Evolutionary conservation across 2,329 filamentous ascomycete genomes (phyloP).

Genomic region (Emmonsiellopsis sp.): DNA sequence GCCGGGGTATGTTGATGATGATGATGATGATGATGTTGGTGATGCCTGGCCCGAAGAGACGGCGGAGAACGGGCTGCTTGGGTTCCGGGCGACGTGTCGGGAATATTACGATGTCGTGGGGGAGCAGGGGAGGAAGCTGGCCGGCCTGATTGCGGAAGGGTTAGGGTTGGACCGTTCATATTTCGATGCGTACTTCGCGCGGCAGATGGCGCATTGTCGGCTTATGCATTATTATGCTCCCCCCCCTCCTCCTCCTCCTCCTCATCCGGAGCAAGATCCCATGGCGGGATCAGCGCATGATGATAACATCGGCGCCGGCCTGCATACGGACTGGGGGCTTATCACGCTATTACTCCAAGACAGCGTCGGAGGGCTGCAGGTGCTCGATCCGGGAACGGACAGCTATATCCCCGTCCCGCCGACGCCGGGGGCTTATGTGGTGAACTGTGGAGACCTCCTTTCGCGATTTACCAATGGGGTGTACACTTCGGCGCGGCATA

Average conservation of each 20-base stretch:
- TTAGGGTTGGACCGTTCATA: not conserved
- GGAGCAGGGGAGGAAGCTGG: not conserved
- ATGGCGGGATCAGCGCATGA: not conserved
- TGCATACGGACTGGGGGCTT: constrained; percentile 45
- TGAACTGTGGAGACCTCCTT: constrained; percentile 43
- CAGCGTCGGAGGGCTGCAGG: constrained; percentile 41
- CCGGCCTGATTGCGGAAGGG: not conserved
- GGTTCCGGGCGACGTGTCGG: not conserved
- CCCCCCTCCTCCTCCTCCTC: not conserved
- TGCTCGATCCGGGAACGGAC: constrained; percentile 36
- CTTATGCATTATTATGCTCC: not conserved
- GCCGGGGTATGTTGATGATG: constrained; percentile 1
- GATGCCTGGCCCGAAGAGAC: not conserved
- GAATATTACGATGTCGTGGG: not conserved
- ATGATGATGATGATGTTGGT: not conserved
- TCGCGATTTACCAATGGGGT: constrained; percentile 42
- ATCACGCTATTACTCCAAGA: constrained; percentile 48
- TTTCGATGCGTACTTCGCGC: not conserved
- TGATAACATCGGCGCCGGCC: not conserved
- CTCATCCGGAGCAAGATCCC: not conserved
- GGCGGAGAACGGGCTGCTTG: not conserved
- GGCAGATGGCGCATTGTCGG: not conserved
- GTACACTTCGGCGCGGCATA: constrained; percentile 48
- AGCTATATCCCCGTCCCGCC: constrained; percentile 38
- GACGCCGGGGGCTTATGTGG: constrained; percentile 37